These are phyloP conservation scores for Crithidia acanthocephali DNA, from an alignment of 208 protist genomes.

Conservation along the genomic window DNA sequence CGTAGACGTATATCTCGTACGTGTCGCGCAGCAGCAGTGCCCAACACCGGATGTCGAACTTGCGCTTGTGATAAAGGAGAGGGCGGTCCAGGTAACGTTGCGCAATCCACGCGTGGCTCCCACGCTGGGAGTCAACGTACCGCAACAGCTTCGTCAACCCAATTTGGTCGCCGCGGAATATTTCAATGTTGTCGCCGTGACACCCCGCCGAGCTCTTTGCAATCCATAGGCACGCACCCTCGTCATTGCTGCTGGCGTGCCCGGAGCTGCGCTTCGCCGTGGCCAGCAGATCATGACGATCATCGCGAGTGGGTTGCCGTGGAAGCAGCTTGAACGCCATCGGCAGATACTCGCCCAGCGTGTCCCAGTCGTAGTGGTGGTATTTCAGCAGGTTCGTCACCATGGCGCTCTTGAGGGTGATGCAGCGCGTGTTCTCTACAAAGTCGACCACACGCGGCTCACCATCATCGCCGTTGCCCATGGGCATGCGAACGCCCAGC, in stretches of 20 bases:
- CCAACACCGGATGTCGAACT: constrained; percentile 94
- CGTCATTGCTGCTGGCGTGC: neutral
- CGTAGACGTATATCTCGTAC: constrained; percentile 77
- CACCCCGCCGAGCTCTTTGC: constrained; percentile 79
- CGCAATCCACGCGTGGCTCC: constrained; percentile 59
- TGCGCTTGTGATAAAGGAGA: constrained; percentile 80
- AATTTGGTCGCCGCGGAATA: constrained; percentile 57
- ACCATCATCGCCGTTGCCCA: constrained; percentile 57
- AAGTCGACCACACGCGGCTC: constrained; percentile 64
- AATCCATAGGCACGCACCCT: constrained; percentile 58
- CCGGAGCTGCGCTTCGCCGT: constrained; percentile 24
- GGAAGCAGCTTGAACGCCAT: constrained; percentile 66
- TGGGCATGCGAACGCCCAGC: constrained; percentile 44
- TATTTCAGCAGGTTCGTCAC: constrained; percentile 75
- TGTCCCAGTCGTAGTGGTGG: constrained; percentile 58
- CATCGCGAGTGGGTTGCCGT: constrained; percentile 44
- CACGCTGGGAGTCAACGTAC: constrained; percentile 39
- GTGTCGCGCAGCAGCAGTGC: constrained; percentile 55
- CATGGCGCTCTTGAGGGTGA: constrained; percentile 85
- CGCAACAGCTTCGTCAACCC: constrained; percentile 53
- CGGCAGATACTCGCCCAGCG: constrained; percentile 63
- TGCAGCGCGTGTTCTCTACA: constrained; percentile 68
- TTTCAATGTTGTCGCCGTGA: constrained; percentile 81
- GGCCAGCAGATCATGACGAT: constrained; percentile 52
- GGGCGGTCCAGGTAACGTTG: constrained; percentile 90